Base-by-base conservation (phyloP, 2,329 filamentous ascomycete species). In the Botrytis pseudocinerea region DNA sequence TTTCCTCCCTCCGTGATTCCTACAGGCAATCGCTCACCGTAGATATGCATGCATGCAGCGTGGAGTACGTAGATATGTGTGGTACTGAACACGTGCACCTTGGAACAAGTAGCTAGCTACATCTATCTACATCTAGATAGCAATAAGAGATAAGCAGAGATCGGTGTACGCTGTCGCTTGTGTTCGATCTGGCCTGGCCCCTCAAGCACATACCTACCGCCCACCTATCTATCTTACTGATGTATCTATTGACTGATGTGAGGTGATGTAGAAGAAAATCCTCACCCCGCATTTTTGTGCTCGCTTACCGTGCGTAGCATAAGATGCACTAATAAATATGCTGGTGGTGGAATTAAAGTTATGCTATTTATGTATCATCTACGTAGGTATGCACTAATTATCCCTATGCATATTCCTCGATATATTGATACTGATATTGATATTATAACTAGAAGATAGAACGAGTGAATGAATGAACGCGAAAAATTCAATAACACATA, bases 321-420 rank as follows among this genome's bases (percentile, higher is more conserved):
- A n/a, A 61, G 32, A 14, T 65, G 40, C n/a, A 48, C 40, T 44
- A 22, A 28, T 44, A 22, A 20, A 6, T 10, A 9, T 4, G 8
- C 28, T 40, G 66, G 40, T 61, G 25, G 54, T 70, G 68, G 18
- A 61, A 70, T 38, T 70, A 70, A 62, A 62, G 68, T 70, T 70
- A 62, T 70, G 68, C 68, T 60, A 69, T 61, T 46, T 61, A 70
- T 70, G 54, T 40, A 28, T 40, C 4, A 1, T 68, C 51, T 1
- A 38, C 7, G 38, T 38, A 38, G 38, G 38, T 48, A 38, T 68
- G 64, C 64, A 54, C 64, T 68, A 18, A 40, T 28, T 40, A 62
- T 62, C 60, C 38, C 35, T 12, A 10, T 25, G n/a, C 12, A 25
- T 5, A 42, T 62, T n/a, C 25, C 25, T 62, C 60, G 35, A 38